These are phyloP conservation scores for Sporisorium graminicola DNA, from an alignment of 1,284 basidiomycete species.

Conservation along the genomic window DNA sequence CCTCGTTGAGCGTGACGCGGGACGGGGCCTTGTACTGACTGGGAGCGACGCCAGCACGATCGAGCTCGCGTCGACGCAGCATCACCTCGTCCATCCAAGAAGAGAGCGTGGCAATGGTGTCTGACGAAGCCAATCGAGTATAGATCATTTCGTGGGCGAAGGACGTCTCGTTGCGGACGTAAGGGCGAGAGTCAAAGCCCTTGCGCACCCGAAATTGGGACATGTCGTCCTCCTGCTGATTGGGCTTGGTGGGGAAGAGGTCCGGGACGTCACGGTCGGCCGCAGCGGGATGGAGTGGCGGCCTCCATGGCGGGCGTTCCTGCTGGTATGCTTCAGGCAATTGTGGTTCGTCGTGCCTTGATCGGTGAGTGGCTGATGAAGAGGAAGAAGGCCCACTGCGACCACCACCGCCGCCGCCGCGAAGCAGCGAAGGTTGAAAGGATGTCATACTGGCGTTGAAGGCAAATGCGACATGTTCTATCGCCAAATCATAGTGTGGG, in stretches of 20 bases:
- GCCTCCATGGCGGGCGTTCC: constrained; percentile 59
- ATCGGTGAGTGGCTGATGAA: constrained; percentile 14
- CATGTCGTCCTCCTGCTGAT: constrained; percentile 86
- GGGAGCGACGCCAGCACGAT: constrained; percentile 23
- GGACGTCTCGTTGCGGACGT: constrained; percentile 72
- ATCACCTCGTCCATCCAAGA: constrained; percentile 53
- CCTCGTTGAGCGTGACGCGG: constrained; percentile 88
- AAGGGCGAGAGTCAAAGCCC: constrained; percentile 76
- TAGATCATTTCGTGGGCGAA: constrained; percentile 74
- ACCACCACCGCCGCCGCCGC: not conserved
- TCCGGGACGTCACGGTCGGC: constrained; percentile 73
- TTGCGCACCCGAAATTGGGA: constrained; percentile 82
- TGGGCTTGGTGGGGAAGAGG: constrained; percentile 84
- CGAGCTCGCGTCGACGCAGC: constrained; percentile 39
- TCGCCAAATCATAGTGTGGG: not conserved
- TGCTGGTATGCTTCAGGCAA: constrained; percentile 47
- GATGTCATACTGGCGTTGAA: constrained; percentile 20
- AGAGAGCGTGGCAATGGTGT: constrained; percentile 36
- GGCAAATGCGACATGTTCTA: not conserved
- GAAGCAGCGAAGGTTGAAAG: constrained; percentile 21
- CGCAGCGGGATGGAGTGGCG: constrained; percentile 54
- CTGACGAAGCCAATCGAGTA: constrained; percentile 71
- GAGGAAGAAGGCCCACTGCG: constrained; percentile 2
- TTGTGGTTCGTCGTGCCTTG: constrained; percentile 24
- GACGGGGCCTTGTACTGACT: constrained; percentile 54